A percentile compares a stretch with the other conserved stretches of the same genome.
Conservation (phyloP, 83 land plant species). For the Picea engelmannii region DNA sequence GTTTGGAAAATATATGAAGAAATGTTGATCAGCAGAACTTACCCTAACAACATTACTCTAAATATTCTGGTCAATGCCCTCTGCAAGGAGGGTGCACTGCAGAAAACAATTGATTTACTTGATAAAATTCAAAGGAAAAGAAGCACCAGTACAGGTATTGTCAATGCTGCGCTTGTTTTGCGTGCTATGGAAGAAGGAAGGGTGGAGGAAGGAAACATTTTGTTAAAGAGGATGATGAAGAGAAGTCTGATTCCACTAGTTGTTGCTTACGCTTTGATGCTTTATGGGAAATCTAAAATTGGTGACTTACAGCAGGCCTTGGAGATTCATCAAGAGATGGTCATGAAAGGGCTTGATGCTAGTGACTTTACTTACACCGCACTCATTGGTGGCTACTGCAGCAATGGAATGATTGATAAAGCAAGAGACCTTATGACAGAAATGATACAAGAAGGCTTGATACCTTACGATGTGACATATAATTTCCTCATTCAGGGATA, state of each 20-base stretch:
- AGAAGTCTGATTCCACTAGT: constrained; percentile 34
- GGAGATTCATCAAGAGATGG: too few species aligned
- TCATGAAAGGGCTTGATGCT: too few species aligned
- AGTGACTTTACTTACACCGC: too few species aligned
- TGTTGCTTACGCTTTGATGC: too few species aligned
- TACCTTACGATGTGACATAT: constrained; percentile 51
- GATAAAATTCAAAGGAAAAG: constrained; percentile 47
- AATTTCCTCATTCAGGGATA: constrained; percentile 42
- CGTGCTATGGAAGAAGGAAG: constrained; percentile 46
- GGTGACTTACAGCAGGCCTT: too few species aligned
- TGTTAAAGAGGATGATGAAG: constrained; percentile 55
- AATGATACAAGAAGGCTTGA: background rate
- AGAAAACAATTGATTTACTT: constrained; percentile 27
- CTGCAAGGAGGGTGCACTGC: constrained; percentile 61
- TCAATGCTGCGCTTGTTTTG: constrained; percentile 36
- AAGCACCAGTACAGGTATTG: constrained; percentile 35
- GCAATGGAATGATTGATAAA: too few species aligned
- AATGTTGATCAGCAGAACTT: constrained; percentile 36
- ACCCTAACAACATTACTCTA: constrained; percentile 40
- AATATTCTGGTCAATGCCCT: constrained; percentile 34
- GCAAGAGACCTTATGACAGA: too few species aligned
- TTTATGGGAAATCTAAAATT: background rate
- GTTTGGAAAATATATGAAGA: constrained; percentile 59
- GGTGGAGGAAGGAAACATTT: constrained; percentile 37
- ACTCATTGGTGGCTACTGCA: too few species aligned